Percentiles rank a stretch among this genome's conserved stretches.
Evolutionary conservation across 1,284 basidiomycete species (phyloP).

Genomic region (Tetrapyrgos nigripes): DNA sequence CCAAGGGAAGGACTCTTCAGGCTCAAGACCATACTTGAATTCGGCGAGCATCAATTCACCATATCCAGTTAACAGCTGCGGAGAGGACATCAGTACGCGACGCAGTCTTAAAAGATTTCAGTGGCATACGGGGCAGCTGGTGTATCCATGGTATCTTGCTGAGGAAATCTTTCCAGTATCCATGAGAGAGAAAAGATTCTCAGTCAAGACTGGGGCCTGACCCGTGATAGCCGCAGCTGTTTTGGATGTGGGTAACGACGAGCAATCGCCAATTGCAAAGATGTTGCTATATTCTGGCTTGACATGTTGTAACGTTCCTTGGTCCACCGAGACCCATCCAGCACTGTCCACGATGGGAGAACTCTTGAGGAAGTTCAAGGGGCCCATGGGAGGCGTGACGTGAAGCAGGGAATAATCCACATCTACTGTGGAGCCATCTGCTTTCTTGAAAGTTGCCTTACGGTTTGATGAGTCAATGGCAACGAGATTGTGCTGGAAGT

Average conservation of each 20-base stretch:
- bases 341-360: conserved; percentile 81
- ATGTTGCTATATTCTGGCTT: conserved; percentile 84
- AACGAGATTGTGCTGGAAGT: conserved; percentile 88
- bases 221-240: conserved; percentile 94
- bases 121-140: conserved; percentile 76
- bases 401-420: conserved; percentile 88
- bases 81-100: conserved; percentile 21
- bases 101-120: conserved; percentile 7
- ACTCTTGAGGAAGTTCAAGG: conserved; percentile 82
- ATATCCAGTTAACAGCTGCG: conserved; percentile 82
- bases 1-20: conserved; percentile 85
- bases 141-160: conserved; percentile 85
- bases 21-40: conserved; percentile 86
- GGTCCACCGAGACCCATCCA: conserved; percentile 91
- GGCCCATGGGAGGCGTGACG: conserved; percentile 91
- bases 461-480: conserved; percentile 73
- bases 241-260: conserved; percentile 93
- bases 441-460: conserved; percentile 85
- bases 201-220: conserved; percentile 91
- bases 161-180: conserved; percentile 72
- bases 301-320: conserved; percentile 82
- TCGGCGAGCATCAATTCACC: conserved; percentile 91
- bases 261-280: conserved; percentile 91
- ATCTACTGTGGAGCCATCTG: conserved; percentile 69
- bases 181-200: conserved; percentile 84